A percentile compares a stretch with the other conserved stretches of the same genome.
Evolutionary conservation across 2,329 filamentous ascomycete species (phyloP).

Genomic region (Diaporthe destruens): DNA sequence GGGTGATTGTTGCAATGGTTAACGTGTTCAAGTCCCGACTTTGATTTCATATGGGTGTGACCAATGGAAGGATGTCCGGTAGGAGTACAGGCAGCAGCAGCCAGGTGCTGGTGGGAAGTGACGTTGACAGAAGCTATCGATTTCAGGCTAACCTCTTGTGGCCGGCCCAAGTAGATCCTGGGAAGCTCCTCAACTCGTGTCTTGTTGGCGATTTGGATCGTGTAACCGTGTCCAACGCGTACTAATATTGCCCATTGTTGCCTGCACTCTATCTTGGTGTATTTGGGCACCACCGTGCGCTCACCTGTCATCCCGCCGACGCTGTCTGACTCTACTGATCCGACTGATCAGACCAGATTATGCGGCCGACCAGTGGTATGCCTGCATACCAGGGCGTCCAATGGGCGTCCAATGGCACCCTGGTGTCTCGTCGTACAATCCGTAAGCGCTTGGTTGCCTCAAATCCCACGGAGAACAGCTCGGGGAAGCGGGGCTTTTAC

Average conservation of each 20-base stretch:
- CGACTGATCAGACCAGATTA: background rate
- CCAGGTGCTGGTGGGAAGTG: background rate
- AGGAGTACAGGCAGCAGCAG: slow-evolving; percentile 3
- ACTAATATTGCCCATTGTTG: too few species aligned
- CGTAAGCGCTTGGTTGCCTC: slow-evolving; percentile 11
- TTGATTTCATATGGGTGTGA: background rate
- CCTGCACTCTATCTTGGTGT: background rate
- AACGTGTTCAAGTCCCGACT: background rate
- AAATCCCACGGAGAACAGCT: background rate
- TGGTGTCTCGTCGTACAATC: background rate
- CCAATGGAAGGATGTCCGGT: too few species aligned
- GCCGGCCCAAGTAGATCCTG: background rate
- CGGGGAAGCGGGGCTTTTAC: background rate
- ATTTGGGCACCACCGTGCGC: background rate
- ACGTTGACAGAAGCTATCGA: background rate
- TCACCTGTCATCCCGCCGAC: background rate
- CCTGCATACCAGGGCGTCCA: background rate
- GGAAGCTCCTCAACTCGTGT: background rate
- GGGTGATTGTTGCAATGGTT: background rate
- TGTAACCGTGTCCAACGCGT: background rate
- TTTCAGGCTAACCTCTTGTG: background rate
- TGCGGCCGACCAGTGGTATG: background rate
- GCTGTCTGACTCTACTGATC: background rate
- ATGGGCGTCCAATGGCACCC: background rate
- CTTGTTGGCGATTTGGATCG: background rate